A percentile compares a stretch with the other conserved stretches of the same genome.
Evolutionary conservation across 2,329 filamentous ascomycete genomes (phyloP).

Genomic region (Aspergillus oerlinghausenensis): DNA sequence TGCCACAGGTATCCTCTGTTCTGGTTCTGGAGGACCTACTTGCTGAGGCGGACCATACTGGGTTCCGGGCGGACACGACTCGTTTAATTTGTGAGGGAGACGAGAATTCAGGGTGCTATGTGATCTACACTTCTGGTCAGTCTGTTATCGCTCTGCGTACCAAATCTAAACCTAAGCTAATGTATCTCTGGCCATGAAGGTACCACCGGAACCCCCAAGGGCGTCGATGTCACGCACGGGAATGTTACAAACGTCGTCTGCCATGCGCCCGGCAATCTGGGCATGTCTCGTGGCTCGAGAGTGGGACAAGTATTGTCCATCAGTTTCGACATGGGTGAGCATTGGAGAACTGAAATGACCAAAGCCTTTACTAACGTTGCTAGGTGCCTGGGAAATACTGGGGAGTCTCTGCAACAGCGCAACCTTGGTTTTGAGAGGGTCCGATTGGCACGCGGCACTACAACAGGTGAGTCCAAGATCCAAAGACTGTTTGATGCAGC

Average conservation of each 20-base stretch:
- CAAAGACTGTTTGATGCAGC: background rate
- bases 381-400: conserved; percentile 10
- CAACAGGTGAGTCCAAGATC: background rate
- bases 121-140: conserved; percentile 9
- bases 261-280: conserved; percentile 6
- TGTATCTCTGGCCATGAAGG: background rate
- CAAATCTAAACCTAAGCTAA: background rate
- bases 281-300: conserved; percentile 1
- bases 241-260: conserved; percentile 10
- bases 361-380: background rate
- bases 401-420: conserved; percentile 4
- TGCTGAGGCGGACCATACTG: background rate
- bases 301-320: conserved; percentile 9
- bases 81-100: conserved; percentile 2
- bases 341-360: fast-evolving
- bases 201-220: conserved; percentile 7
- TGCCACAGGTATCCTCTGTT: background rate
- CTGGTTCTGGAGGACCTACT: conserved; percentile 5
- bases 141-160: background rate
- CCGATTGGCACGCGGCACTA: conserved; percentile 5
- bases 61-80: background rate
- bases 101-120: conserved; percentile 5
- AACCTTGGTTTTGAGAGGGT: conserved; percentile 4
- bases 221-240: conserved; percentile 5
- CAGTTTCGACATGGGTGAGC: conserved; percentile 11